These are phyloP conservation scores for Trichaptum fuscoviolaceum DNA, from an alignment of 768 basidiomycete species.

Conservation along the genomic window DNA sequence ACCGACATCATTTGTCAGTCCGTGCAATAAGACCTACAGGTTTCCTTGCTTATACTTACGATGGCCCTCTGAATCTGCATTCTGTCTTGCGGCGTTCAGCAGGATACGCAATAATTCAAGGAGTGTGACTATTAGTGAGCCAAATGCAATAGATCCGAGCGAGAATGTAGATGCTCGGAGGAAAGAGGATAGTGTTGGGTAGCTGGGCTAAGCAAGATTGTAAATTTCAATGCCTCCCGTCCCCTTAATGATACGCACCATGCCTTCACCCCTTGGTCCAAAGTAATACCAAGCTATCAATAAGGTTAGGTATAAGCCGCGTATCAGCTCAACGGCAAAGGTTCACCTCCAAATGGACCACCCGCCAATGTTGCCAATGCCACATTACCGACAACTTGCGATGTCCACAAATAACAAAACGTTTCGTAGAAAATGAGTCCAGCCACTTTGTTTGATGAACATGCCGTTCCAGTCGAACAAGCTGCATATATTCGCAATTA, in stretches of 20 bases:
- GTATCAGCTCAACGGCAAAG: neutral
- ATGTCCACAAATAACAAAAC: slow-evolving; percentile 85
- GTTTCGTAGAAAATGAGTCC: slow-evolving; percentile 74
- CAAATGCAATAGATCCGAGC: slow-evolving; percentile 82
- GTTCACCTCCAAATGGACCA: slow-evolving; percentile 58
- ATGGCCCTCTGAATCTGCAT: slow-evolving; percentile 57
- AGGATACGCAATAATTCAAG: slow-evolving; percentile 64
- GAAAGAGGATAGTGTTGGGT: slow-evolving; percentile 67
- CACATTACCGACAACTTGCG: slow-evolving; percentile 76
- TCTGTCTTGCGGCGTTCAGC: slow-evolving; percentile 51
- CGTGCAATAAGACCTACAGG: neutral
- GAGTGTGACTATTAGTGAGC: slow-evolving; percentile 76
- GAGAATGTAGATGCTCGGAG: slow-evolving; percentile 72
- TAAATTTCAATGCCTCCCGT: neutral
- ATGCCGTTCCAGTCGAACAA: slow-evolving; percentile 44
- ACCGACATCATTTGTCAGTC: slow-evolving; percentile 3
- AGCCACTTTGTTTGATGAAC: slow-evolving; percentile 70
- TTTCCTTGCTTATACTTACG: slow-evolving; percentile 39
- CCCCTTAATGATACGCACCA: slow-evolving; percentile 36
- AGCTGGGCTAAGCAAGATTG: slow-evolving; percentile 44
- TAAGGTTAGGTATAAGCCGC: slow-evolving; percentile 5
- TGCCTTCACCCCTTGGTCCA: slow-evolving; percentile 62
- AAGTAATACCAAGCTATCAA: slow-evolving; percentile 73
- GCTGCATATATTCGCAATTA: slow-evolving; percentile 26
- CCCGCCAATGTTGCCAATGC: slow-evolving; percentile 76